A percentile compares a stretch with the other conserved stretches of the same genome.
These are phyloP conservation scores for Leccinum solheimii DNA, from an alignment of 1,284 basidiomycete genomes.

Conservation along the genomic window DNA sequence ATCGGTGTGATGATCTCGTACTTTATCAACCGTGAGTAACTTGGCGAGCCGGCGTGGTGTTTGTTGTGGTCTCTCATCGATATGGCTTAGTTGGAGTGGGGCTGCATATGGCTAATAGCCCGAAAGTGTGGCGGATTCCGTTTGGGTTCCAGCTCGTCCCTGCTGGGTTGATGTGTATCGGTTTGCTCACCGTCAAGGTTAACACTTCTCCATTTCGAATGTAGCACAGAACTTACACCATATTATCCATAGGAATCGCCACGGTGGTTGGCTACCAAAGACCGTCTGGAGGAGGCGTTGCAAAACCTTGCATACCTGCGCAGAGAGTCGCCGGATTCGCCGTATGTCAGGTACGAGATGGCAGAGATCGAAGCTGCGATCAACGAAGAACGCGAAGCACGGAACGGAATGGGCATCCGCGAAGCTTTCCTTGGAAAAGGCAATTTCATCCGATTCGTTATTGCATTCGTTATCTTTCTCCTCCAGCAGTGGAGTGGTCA, in stretches of 20 bases:
- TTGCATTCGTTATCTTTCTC: conserved; percentile 49
- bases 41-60: background rate
- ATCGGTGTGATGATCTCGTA: conserved; percentile 77
- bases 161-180: conserved; percentile 73
- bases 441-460: conserved; percentile 65
- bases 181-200: conserved; percentile 69
- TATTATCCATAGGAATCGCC: conserved; percentile 59
- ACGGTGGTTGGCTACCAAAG: conserved; percentile 62
- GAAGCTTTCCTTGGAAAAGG: conserved; percentile 77
- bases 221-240: conserved; percentile 11
- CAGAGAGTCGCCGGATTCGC: conserved; percentile 46
- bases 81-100: conserved; percentile 55
- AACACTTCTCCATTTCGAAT: conserved; percentile 26
- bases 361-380: conserved; percentile 67
- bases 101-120: conserved; percentile 48
- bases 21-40: conserved; percentile 66
- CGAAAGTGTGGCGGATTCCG: conserved; percentile 68
- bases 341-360: conserved; percentile 53
- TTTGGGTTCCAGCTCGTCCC: conserved; percentile 79
- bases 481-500: conserved; percentile 64
- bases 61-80: background rate
- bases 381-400: conserved; percentile 58
- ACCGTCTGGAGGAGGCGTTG: conserved; percentile 50
- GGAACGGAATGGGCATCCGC: conserved; percentile 54
- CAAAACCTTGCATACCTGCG: conserved; percentile 60